Evolutionary conservation across 306 rosid genomes (phyloP).

Genomic region (Citrullus colocynthis): DNA sequence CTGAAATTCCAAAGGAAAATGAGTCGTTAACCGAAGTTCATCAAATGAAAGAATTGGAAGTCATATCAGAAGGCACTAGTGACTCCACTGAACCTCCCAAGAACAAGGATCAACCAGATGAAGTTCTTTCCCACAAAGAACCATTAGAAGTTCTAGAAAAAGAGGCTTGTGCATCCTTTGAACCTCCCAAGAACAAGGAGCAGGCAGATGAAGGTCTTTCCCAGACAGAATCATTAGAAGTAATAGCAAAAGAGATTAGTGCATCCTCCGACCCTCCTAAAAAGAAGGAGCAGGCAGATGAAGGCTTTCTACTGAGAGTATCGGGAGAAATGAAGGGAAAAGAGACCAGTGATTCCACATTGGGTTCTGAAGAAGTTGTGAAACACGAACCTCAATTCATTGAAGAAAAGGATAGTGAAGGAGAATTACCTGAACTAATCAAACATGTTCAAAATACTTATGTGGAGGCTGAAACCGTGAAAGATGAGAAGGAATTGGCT

Average conservation of each 20-base stretch:
- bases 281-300: too few relatives aligned
- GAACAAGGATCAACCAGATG: background rate
- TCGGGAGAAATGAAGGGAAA: background rate
- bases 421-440: background rate
- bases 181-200: background rate
- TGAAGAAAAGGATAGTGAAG: background rate
- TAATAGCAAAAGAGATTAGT: too few relatives aligned
- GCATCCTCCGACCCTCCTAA: too few relatives aligned
- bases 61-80: background rate
- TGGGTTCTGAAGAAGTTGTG: background rate
- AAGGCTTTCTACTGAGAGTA: background rate
- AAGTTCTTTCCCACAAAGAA: background rate
- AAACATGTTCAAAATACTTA: background rate
- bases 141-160: background rate
- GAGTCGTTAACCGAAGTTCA: background rate
- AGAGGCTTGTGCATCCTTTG: background rate
- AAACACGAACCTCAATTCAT: background rate
- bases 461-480: background rate
- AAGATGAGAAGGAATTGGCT: background rate
- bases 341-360: background rate
- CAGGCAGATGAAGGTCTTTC: background rate
- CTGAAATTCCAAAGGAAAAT: background rate
- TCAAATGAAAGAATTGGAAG: background rate
- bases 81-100: background rate
- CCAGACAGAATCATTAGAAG: background rate